These are phyloP conservation scores for Rhodosporidiobolus sp. DNA, from an alignment of 768 basidiomycete species.

Conservation along the genomic window DNA sequence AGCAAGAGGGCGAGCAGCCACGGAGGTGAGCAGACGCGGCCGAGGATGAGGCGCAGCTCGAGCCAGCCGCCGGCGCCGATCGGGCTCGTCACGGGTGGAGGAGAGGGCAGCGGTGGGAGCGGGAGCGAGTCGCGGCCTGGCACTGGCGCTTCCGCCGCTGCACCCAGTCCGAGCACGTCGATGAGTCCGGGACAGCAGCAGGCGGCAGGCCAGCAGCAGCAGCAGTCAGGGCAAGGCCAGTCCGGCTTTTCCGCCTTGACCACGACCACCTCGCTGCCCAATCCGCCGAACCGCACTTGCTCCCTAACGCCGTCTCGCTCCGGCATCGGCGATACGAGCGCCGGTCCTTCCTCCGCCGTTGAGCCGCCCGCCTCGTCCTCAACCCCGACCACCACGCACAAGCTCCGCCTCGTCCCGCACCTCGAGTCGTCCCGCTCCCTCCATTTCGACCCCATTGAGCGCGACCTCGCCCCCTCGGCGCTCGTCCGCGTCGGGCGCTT, in stretches of 20 bases:
- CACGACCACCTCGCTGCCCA: constrained; percentile 12
- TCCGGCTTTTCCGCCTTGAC: constrained; percentile 2
- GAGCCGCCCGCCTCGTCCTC: background rate
- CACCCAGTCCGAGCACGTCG: background rate
- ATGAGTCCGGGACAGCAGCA: background rate
- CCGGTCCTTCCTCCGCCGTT: constrained; percentile 18
- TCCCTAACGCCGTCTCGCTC: constrained; percentile 1
- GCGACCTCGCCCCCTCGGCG: constrained; percentile 72
- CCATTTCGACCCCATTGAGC: constrained; percentile 84
- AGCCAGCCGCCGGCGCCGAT: constrained; percentile 25
- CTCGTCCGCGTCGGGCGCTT: constrained; percentile 87
- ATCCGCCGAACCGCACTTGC: background rate
- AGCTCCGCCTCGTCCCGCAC: constrained; percentile 91
- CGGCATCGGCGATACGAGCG: constrained; percentile 2
- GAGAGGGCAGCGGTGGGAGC: background rate
- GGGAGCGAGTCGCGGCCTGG: background rate
- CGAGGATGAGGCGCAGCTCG: constrained; percentile 26
- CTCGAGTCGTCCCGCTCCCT: constrained; percentile 85
- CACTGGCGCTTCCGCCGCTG: background rate
- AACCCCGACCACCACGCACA: constrained; percentile 53
- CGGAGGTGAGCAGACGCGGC: background rate
- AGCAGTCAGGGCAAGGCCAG: background rate
- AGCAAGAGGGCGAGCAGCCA: constrained; percentile 19
- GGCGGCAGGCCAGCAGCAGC: background rate
- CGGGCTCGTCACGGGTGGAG: background rate